phyloP scores from a whole-genome alignment of 176 grass and related monocot genomes.

The Rhynchospora tenuis region DNA sequence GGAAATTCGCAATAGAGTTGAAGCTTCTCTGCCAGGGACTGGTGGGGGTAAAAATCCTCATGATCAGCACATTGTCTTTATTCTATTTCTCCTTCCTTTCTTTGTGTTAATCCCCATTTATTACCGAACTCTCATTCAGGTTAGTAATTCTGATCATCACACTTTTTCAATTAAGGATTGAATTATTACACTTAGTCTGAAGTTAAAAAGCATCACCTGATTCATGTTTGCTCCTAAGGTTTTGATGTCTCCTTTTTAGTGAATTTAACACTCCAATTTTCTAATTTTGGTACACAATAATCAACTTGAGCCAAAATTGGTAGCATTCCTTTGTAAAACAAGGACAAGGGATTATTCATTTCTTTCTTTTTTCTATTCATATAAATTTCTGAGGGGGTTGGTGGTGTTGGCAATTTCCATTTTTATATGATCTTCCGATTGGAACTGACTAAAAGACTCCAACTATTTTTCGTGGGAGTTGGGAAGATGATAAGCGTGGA shows the following conservation, averaged over 20 bases:
- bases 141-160: slow-evolving; percentile 23
- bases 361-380: background rate
- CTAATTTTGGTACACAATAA: background rate
- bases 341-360: background rate
- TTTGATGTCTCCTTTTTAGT: background rate
- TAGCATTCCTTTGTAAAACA: background rate
- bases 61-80: slow-evolving; percentile 52
- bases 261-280: background rate
- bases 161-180: slow-evolving; percentile 15
- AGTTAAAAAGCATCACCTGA: background rate
- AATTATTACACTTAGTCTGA: background rate
- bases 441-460: background rate
- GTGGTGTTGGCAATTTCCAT: background rate
- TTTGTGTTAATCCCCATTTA: slow-evolving; percentile 63
- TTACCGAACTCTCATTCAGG: slow-evolving; percentile 67
- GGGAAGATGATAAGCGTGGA: background rate
- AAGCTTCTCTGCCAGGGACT: slow-evolving; percentile 79
- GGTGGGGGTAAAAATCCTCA: slow-evolving; percentile 61
- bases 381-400: background rate
- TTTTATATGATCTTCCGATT: background rate
- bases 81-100: slow-evolving; percentile 68
- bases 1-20: slow-evolving; percentile 68
- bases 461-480: background rate
- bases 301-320: background rate
- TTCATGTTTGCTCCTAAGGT: background rate